Evolutionary conservation across 805 yeast genomes (phyloP), one percentile per base, ranked within the genome.

Genomic region (Saccharomycopsis synnaedendra): DNA sequence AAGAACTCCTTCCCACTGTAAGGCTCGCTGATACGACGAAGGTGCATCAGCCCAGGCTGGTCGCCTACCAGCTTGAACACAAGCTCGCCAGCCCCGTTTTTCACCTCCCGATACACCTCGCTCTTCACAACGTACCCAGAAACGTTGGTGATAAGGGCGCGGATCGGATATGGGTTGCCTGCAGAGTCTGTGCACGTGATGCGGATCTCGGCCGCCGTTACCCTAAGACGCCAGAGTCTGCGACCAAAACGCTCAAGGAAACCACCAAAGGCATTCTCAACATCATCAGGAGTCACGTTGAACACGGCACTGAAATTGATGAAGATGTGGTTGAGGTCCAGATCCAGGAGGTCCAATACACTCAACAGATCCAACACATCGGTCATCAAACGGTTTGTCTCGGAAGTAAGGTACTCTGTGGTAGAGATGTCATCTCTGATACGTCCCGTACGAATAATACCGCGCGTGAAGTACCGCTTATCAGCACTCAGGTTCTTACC

Each of bases 1-100:
- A 93, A 75, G 71, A 95, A 89, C 69, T 93, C 98, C 73, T 93
- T 93, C 33, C 94, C 95, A 50, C 97, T 95, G 64, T 93, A 94
- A 44, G 97, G 96, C 45, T 97, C 86, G 43, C 89, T 82, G 60
- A 93, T 88, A 41, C 96, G 84, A 68, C 97, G 82, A 71, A 93
- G 74, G 63, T 93, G 98, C 98, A 93, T 93, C 29, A 93, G 76
- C 36, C 99, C 98, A 45, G 97, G 95, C 35, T 51, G 55, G 55
- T 81, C 74, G 50, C 96, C 96, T 63, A 93, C 75, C 3, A 96
- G 86, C 68, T 87, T 89, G 82, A 90, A 93, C 32, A 93, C 85
- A 97, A 97, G 89, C 60, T 89, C 96, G 54, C 96, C 96, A 60
- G 82, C 80, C 48, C 85, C 74, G 63, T 88, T 90, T 72, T 84